Conservation (phyloP, 768 basidiomycete species). For the Lactifluus subvellereus region DNA sequence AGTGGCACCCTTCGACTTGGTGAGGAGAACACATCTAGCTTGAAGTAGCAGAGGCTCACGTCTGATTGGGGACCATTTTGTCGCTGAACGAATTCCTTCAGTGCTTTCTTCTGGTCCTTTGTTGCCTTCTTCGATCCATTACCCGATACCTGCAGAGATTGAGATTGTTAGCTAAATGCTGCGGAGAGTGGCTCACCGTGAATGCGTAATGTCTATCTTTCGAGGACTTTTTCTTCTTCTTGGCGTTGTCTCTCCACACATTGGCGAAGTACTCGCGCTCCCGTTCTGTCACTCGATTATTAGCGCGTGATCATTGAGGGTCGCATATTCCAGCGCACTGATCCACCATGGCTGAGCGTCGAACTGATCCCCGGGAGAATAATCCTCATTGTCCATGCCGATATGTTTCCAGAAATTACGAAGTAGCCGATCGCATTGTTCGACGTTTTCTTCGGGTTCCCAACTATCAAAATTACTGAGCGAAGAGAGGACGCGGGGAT, state of each 20-base stretch:
- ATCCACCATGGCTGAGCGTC: conserved; percentile 53
- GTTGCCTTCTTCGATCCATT: conserved; percentile 12
- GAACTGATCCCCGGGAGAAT: conserved; percentile 41
- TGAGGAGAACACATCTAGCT: neutral
- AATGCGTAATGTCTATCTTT: conserved; percentile 21
- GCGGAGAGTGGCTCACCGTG: neutral
- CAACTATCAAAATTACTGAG: conserved; percentile 42
- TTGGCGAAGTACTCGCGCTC: conserved; percentile 37
- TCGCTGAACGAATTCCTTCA: conserved; percentile 23
- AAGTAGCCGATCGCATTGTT: conserved; percentile 51
- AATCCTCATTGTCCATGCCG: conserved; percentile 52
- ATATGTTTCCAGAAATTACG: conserved; percentile 53
- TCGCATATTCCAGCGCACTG: conserved; percentile 32
- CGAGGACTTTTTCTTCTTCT: conserved; percentile 21
- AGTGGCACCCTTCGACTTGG: conserved; percentile 4
- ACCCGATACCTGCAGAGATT: conserved; percentile 6
- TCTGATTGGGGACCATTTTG: conserved; percentile 21
- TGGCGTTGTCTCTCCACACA: conserved; percentile 1
- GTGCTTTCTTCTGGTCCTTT: conserved; percentile 16
- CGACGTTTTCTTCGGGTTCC: conserved; percentile 61
- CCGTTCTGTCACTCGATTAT: conserved; percentile 28
- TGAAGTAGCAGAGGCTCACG: neutral
- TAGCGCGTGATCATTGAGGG: neutral
- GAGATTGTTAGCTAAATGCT: neutral
- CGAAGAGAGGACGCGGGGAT: neutral